Conservation (phyloP, 768 basidiomycete genomes). For the Cystofilobasidium capitatum region DNA sequence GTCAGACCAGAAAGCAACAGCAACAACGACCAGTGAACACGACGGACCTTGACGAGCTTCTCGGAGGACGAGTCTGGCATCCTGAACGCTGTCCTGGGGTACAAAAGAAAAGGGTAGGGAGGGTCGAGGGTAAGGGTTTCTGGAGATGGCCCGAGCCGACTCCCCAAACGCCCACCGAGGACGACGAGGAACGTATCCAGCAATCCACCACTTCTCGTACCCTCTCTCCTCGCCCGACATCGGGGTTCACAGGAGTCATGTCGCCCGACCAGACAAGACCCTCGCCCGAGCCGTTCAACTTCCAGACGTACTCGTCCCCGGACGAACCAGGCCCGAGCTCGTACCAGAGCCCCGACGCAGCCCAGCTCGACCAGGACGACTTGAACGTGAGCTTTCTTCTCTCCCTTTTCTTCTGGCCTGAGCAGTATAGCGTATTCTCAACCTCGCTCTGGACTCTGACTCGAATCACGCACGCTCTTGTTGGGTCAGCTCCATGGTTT, state of each 20-base stretch:
- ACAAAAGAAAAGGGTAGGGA: background rate
- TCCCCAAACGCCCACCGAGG: background rate
- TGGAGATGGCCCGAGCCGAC: background rate
- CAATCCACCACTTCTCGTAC: too few species aligned
- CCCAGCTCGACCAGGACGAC: constrained; percentile 5
- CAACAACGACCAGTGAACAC: background rate
- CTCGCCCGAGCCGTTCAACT: constrained; percentile 9
- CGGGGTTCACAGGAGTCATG: too few species aligned
- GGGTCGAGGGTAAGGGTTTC: background rate
- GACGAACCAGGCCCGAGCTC: background rate
- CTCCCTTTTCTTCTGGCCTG: background rate
- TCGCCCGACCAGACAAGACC: background rate
- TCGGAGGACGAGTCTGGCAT: constrained; percentile 27
- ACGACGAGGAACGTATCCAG: too few species aligned
- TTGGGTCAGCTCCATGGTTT: constrained; percentile 5
- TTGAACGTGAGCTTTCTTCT: background rate
- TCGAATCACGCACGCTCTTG: background rate
- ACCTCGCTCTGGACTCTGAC: background rate
- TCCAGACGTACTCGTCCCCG: background rate
- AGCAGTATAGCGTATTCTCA: too few species aligned
- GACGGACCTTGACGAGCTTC: constrained; percentile 27
- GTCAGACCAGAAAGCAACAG: background rate
- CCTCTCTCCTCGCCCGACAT: background rate
- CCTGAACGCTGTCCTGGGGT: background rate
- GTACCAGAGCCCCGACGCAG: background rate